These are phyloP conservation scores for Pseudopithomyces maydicus DNA, from an alignment of 2,329 filamentous ascomycete genomes.

Conservation along the genomic window DNA sequence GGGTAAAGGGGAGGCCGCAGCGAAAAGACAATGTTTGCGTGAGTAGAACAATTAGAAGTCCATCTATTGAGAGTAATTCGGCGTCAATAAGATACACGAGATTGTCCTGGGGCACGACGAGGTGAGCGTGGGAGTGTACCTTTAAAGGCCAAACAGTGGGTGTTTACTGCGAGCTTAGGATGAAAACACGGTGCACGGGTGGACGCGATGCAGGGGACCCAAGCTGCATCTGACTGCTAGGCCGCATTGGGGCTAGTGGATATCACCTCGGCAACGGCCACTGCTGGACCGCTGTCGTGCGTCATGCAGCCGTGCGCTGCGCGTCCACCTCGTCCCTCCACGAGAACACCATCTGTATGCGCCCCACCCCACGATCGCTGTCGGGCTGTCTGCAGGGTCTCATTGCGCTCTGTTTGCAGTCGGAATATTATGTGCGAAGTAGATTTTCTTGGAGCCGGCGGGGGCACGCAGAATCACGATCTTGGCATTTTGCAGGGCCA, in stretches of 20 bases:
- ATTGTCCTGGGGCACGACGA: slow-evolving; percentile 31
- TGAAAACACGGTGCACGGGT: not conserved
- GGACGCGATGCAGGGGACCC: not conserved
- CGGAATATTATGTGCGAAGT: not conserved
- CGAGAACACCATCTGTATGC: not conserved
- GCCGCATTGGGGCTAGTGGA: not conserved
- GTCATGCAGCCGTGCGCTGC: not conserved
- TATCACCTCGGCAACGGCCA: slow-evolving; percentile 3
- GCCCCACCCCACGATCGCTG: not conserved
- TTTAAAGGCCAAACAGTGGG: slow-evolving; percentile 6
- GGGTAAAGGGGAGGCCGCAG: slow-evolving; percentile 35
- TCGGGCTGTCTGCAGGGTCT: not conserved
- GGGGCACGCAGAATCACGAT: not conserved
- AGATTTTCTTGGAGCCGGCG: not conserved
- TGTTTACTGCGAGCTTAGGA: not conserved
- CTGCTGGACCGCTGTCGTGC: not conserved
- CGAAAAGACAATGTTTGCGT: slow-evolving; percentile 38
- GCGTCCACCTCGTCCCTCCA: not conserved
- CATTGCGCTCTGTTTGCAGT: not conserved
- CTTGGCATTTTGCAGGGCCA: not conserved
- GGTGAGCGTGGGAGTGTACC: slow-evolving; percentile 14
- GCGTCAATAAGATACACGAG: slow-evolving; percentile 46
- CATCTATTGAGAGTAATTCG: slow-evolving; percentile 41
- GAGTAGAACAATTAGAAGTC: slow-evolving; percentile 43
- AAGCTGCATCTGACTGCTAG: not conserved